These are phyloP conservation scores for Aspergillus ibericus DNA, from an alignment of 2,329 filamentous ascomycete genomes.

Conservation along the genomic window DNA sequence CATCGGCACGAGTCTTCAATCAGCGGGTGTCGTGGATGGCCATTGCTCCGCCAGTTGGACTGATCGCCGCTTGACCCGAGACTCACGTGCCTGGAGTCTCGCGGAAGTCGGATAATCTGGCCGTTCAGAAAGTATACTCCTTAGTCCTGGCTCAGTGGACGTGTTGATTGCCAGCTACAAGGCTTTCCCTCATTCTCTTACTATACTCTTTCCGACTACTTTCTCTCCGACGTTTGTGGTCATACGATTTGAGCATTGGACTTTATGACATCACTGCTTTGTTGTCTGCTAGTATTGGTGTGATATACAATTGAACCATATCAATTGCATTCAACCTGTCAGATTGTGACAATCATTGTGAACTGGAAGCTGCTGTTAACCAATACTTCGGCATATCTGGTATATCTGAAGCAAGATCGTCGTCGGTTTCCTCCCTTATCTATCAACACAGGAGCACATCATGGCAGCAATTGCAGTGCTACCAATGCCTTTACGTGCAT, in stretches of 20 bases:
- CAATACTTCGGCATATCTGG: neutral
- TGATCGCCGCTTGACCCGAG: neutral
- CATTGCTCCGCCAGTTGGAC: slow-evolving; percentile 4
- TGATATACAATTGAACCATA: neutral
- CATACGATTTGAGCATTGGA: neutral
- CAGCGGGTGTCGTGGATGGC: slow-evolving; percentile 7
- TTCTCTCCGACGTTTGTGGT: neutral
- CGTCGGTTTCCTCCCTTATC: neutral
- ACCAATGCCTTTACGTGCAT: slow-evolving; percentile 11
- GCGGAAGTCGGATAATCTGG: slow-evolving; percentile 5
- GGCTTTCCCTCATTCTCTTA: too few relatives aligned
- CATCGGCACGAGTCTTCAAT: neutral
- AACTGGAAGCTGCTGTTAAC: neutral
- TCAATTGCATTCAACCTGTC: neutral
- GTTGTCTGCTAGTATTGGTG: neutral
- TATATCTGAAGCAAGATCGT: neutral
- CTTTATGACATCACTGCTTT: neutral
- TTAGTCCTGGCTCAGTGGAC: neutral
- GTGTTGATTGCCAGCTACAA: neutral
- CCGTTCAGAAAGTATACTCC: slow-evolving; percentile 1
- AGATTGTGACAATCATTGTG: neutral
- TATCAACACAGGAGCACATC: neutral
- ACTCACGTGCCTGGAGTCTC: slow-evolving; percentile 3
- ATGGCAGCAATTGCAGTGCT: slow-evolving; percentile 19
- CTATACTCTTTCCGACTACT: too few relatives aligned